These are phyloP conservation scores for Hypoxylon sp. DNA, from an alignment of 2,329 filamentous ascomycete genomes.

Conservation along the genomic window DNA sequence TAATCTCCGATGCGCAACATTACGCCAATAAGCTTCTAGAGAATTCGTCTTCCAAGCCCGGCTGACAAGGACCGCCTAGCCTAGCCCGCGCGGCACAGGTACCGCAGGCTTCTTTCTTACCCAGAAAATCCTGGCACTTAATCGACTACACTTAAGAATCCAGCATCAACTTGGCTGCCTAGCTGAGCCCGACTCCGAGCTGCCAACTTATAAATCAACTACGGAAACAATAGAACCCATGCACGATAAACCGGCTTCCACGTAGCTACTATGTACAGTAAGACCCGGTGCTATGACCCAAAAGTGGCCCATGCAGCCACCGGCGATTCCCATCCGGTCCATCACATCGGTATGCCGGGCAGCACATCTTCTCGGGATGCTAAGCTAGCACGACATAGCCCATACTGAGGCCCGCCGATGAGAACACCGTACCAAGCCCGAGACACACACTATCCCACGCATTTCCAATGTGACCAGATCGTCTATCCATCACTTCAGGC, in stretches of 20 bases:
- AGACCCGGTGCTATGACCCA: constrained; percentile 13
- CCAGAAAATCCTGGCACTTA: constrained; percentile 17
- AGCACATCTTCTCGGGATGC: constrained; percentile 19
- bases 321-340: constrained; percentile 7
- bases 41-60: constrained; percentile 19
- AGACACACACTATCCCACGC: constrained; percentile 26
- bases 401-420: constrained; percentile 17
- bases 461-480: constrained; percentile 2
- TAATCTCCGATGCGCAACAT: constrained; percentile 40
- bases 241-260: constrained; percentile 4
- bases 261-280: neutral
- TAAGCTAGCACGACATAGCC: constrained; percentile 31
- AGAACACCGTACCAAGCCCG: constrained; percentile 13
- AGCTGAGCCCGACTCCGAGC: constrained; percentile 4
- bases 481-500: constrained; percentile 9
- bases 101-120: constrained; percentile 8
- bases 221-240: neutral
- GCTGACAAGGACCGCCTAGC: constrained; percentile 26
- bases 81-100: constrained; percentile 16
- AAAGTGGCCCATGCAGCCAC: constrained; percentile 30
- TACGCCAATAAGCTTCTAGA: constrained; percentile 42
- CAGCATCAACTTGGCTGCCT: constrained; percentile 11
- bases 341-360: constrained; percentile 23
- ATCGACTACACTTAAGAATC: constrained; percentile 19
- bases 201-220: constrained; percentile 4